These are phyloP conservation scores for Oryza rufipogon DNA, from an alignment of 176 grass and related monocot species.

Conservation along the genomic window DNA sequence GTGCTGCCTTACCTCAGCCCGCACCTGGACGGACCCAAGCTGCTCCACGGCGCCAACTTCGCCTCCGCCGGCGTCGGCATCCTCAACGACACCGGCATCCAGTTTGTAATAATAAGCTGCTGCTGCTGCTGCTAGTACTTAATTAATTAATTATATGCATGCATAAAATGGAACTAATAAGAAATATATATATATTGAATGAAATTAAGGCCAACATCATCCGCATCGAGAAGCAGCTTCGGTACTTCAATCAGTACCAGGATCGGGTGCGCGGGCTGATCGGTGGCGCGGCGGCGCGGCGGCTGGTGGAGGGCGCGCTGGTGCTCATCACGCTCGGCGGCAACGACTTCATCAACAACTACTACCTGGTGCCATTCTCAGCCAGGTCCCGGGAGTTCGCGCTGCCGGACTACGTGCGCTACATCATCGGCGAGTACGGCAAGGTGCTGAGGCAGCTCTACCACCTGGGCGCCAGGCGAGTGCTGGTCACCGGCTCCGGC, in stretches of 20 bases:
- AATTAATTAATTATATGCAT: too few relatives aligned
- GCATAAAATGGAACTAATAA: too few relatives aligned
- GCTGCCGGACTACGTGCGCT: constrained; percentile 65
- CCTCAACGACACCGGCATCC: constrained; percentile 63
- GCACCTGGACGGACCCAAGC: constrained; percentile 43
- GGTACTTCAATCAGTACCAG: constrained; percentile 79
- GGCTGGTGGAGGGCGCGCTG: constrained; percentile 48
- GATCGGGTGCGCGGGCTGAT: constrained; percentile 40
- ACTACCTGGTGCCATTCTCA: constrained; percentile 75
- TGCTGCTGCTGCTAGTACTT: too few relatives aligned
- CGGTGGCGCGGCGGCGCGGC: constrained; percentile 25
- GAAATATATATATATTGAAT: too few relatives aligned
- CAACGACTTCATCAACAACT: constrained; percentile 87
- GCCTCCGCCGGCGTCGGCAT: constrained; percentile 64
- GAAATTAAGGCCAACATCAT: constrained; percentile 48
- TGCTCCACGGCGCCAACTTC: constrained; percentile 62
- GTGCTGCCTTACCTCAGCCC: constrained; percentile 62
- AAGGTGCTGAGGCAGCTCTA: constrained; percentile 52
- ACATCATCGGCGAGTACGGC: constrained; percentile 58
- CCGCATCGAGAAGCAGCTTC: constrained; percentile 65
- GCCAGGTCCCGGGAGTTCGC: constrained; percentile 52
- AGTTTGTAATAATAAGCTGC: constrained; percentile 46
- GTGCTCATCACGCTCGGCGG: constrained; percentile 67
- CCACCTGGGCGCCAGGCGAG: constrained; percentile 48
- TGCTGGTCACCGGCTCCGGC: constrained; percentile 57